Conservation (phyloP, 371 early-diverging fungal genomes). For the Batkoa obscura region DNA sequence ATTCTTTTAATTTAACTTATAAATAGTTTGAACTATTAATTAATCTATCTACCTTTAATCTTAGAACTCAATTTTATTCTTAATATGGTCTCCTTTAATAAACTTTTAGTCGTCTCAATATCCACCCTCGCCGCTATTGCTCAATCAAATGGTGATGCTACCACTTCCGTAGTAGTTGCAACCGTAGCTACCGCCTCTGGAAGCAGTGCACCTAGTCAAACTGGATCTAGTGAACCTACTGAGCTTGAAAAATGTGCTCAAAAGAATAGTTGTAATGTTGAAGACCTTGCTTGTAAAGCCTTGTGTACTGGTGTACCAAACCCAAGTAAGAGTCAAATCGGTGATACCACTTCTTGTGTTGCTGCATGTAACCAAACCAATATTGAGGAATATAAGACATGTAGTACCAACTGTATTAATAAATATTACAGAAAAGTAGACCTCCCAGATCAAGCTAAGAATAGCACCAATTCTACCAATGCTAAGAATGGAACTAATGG, state of each 20-base stretch:
- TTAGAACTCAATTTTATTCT: too few species aligned
- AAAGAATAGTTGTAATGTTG: not conserved
- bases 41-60: too few species aligned
- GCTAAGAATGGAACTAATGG: not conserved
- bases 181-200: too few species aligned
- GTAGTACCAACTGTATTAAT: conserved; percentile 2
- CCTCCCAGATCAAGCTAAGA: not conserved
- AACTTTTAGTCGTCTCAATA: not conserved
- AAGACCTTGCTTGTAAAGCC: not conserved
- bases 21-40: too few species aligned
- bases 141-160: not conserved
- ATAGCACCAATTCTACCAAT: not conserved
- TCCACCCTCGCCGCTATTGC: not conserved
- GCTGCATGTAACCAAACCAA: not conserved
- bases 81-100: not conserved
- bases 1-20: too few species aligned
- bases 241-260: not conserved
- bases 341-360: not conserved
- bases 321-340: not conserved
- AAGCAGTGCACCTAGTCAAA: not conserved
- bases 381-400: conserved; percentile 3
- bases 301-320: conserved; percentile 4
- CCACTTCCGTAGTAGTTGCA: too few species aligned
- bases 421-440: not conserved
- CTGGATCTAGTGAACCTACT: not conserved